A percentile compares a stretch with the other conserved stretches of the same genome.
Conservation (phyloP, 768 basidiomycete genomes). For the Floccularia luteovirens region DNA sequence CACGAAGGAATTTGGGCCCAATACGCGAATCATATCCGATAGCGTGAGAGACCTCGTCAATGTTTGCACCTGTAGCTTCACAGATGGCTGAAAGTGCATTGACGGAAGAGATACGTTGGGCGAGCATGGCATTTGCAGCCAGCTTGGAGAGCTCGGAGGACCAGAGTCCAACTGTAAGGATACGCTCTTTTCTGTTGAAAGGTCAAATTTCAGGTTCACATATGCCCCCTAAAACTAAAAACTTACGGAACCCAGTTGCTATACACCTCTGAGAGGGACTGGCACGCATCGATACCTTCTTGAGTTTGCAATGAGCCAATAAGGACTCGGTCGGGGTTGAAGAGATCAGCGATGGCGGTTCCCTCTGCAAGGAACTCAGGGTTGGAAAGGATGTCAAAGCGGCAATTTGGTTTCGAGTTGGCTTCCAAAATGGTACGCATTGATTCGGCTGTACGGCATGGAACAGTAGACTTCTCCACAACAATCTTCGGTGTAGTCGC, state of each 20-base stretch:
- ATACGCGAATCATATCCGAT: conserved; percentile 91
- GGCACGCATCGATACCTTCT: conserved; percentile 79
- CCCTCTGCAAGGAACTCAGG: conserved; percentile 99
- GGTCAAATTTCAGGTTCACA: not conserved
- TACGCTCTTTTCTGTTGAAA: conserved; percentile 50
- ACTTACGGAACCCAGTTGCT: conserved; percentile 95
- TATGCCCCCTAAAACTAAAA: conserved; percentile 3
- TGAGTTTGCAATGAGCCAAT: conserved; percentile 92
- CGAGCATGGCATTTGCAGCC: conserved; percentile 98
- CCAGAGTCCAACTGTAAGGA: conserved; percentile 96
- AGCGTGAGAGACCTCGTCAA: conserved; percentile 94
- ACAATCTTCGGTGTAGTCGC: conserved; percentile 94
- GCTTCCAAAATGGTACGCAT: conserved; percentile 99
- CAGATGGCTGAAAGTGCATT: conserved; percentile 98
- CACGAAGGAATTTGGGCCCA: conserved; percentile 92
- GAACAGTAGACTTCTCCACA: conserved; percentile 98
- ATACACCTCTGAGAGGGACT: conserved; percentile 74
- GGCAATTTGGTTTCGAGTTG: conserved; percentile 86
- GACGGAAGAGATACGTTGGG: conserved; percentile 96
- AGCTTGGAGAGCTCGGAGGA: conserved; percentile 98
- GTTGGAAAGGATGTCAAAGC: conserved; percentile 98
- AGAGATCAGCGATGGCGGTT: conserved; percentile 88
- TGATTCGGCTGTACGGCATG: conserved; percentile 96
- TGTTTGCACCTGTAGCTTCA: conserved; percentile 97
- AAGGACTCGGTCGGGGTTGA: conserved; percentile 89